Conservation (phyloP, 345 rosid genomes). For the Raphanus raphanistrum region DNA sequence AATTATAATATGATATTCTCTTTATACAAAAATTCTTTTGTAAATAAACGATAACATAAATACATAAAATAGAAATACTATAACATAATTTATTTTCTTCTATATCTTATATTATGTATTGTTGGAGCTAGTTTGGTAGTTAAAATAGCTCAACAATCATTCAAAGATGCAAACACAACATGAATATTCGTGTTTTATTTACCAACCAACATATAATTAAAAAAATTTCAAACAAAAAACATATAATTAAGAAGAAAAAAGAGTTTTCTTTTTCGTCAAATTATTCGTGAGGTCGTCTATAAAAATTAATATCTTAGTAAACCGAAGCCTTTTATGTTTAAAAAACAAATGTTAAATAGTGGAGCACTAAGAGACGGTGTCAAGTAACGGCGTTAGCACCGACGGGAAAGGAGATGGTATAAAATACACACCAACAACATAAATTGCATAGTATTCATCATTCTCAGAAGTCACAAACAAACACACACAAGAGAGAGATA, state of each 20-base stretch:
- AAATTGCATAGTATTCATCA: slow-evolving; percentile 38
- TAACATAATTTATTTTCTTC: not conserved
- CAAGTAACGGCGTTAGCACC: slow-evolving; percentile 60
- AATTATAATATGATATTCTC: not conserved
- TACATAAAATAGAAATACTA: not conserved
- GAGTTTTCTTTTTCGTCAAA: not conserved
- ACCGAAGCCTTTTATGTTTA: not conserved
- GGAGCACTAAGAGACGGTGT: slow-evolving; percentile 42
- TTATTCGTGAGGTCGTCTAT: not conserved
- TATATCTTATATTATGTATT: not conserved
- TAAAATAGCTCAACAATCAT: slow-evolving; percentile 21
- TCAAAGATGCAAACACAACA: slow-evolving; percentile 3
- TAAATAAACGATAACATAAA: not conserved
- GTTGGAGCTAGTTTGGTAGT: not conserved
- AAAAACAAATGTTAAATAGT: slow-evolving; percentile 11
- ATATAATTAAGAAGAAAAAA: not conserved
- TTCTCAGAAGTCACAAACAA: slow-evolving; percentile 14
- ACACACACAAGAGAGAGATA: slow-evolving; percentile 17
- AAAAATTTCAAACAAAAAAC: no score
- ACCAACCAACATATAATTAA: slow-evolving; percentile 1
- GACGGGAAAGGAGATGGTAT: slow-evolving; percentile 43
- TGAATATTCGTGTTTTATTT: slow-evolving; percentile 9
- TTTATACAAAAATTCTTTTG: not conserved
- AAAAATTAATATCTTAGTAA: slow-evolving; percentile 5
- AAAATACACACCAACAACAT: slow-evolving; percentile 31